Percentiles rank a stretch among this genome's conserved stretches.
These are phyloP conservation scores for Mimosa bimucronata DNA, from an alignment of 306 rosid species.

Conservation along the genomic window DNA sequence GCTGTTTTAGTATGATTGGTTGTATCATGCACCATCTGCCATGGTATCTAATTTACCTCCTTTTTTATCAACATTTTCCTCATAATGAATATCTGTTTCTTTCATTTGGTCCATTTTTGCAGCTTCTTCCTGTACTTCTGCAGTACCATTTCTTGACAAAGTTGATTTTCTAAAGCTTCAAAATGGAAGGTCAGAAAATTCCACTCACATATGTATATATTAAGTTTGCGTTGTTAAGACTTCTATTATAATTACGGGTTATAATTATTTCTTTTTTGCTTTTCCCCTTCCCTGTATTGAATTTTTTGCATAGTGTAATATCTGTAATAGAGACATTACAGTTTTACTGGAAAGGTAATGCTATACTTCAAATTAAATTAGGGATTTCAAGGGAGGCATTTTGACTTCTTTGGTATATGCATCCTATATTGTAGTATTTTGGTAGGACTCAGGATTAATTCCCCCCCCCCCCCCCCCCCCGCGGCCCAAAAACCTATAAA, in stretches of 20 bases:
- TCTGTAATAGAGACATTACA: neutral
- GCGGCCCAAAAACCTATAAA: neutral
- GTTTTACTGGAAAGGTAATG: neutral
- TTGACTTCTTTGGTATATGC: neutral
- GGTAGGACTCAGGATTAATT: neutral
- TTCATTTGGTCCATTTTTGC: constrained; percentile 47
- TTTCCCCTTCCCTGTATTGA: neutral
- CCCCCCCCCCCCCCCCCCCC: no score
- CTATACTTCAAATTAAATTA: neutral
- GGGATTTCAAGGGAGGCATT: constrained; percentile 5
- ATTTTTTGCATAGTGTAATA: neutral
- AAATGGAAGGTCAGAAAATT: constrained; percentile 77
- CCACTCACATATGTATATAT: neutral
- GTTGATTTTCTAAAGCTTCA: constrained; percentile 81
- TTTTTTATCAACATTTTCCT: neutral
- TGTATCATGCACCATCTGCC: constrained; percentile 11
- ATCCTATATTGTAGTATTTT: neutral
- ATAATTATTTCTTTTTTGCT: neutral
- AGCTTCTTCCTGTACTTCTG: constrained; percentile 72
- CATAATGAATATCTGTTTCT: constrained; percentile 23
- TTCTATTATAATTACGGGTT: neutral
- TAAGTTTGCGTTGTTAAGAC: neutral
- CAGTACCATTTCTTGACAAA: constrained; percentile 62
- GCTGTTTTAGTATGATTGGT: constrained; percentile 8
- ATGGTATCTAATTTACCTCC: constrained; percentile 8